Evolutionary conservation across 2,329 filamentous ascomycete genomes (phyloP).

Genomic region (Calonectria ilicicola): DNA sequence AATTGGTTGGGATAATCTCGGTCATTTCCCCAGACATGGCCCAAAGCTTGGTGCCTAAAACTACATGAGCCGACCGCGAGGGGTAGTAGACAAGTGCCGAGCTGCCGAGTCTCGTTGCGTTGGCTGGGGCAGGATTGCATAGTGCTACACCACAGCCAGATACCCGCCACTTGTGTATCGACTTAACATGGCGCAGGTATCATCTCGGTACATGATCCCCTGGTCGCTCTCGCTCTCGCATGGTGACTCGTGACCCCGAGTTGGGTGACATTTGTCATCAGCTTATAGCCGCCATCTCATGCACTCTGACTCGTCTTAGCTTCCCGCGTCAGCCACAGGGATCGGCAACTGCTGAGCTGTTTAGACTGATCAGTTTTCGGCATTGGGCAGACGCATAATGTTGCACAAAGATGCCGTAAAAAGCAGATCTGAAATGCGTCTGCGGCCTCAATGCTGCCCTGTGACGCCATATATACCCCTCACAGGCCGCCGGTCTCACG

Average conservation of each 20-base stretch:
- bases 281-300: constrained; percentile 2
- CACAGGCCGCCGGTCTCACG: constrained; percentile 1
- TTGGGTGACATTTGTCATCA: constrained; percentile 21
- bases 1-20: constrained; percentile 17
- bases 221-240: background rate
- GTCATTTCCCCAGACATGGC: constrained; percentile 5
- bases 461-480: constrained; percentile 22
- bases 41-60: constrained; percentile 17
- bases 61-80: background rate
- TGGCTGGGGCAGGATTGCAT: background rate
- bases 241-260: background rate
- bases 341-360: constrained; percentile 11
- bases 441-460: background rate
- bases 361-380: background rate
- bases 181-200: background rate
- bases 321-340: background rate
- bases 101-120: background rate
- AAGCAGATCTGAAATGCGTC: background rate
- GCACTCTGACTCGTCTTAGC: constrained; percentile 6
- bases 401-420: background rate
- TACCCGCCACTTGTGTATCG: background rate
- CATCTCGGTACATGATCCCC: background rate
- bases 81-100: constrained; percentile 3
- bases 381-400: background rate
- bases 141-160: background rate